Evolutionary conservation across 129 eudicot species (phyloP).

Genomic region (Logfia minima): DNA sequence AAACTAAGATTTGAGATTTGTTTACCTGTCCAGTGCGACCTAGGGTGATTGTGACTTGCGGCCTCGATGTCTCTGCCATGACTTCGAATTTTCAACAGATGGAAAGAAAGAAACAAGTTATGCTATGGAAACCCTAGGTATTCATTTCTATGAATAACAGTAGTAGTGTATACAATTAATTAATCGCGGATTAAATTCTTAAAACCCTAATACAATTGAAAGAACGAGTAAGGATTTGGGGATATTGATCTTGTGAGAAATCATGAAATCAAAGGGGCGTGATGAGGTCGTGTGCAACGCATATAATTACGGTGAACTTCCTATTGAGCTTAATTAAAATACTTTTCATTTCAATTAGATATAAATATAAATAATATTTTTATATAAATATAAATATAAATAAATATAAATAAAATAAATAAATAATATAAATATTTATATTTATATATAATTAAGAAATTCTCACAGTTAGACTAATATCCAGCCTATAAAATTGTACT

Average conservation of each 20-base stretch:
- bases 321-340: too few relatives aligned
- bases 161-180: background rate
- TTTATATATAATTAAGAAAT: too few relatives aligned
- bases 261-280: background rate
- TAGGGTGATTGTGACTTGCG: constrained; percentile 77
- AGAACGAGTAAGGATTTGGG: background rate
- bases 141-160: background rate
- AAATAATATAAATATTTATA: too few relatives aligned
- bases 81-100: background rate
- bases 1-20: background rate
- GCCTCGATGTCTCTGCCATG: constrained; percentile 70
- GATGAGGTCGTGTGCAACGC: background rate
- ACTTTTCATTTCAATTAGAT: too few relatives aligned
- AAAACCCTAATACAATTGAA: background rate
- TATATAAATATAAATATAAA: too few relatives aligned
- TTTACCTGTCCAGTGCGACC: constrained; percentile 83
- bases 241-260: background rate
- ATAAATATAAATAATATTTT: too few relatives aligned
- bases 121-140: background rate
- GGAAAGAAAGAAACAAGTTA: background rate
- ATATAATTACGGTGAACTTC: background rate
- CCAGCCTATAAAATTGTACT: too few relatives aligned
- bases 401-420: too few relatives aligned
- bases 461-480: too few relatives aligned
- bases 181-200: background rate